Percentiles rank a stretch among this genome's conserved stretches.
Conservation (phyloP, 768 basidiomycete genomes). For the Lepiota subincarnata region DNA sequence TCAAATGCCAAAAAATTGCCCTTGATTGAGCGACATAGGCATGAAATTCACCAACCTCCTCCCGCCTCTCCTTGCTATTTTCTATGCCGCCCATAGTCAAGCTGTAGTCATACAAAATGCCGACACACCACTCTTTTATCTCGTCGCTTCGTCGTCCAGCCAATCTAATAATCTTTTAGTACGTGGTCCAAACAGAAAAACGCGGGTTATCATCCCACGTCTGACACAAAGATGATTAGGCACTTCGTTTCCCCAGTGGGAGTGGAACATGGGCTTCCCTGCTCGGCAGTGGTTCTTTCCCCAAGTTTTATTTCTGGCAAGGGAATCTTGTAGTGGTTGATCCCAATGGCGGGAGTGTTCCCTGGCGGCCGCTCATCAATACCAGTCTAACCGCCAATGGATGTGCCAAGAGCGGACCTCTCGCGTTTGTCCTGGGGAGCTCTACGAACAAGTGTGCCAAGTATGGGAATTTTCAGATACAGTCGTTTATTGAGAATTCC, state of each 20-base stretch:
- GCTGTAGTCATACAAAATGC: constrained; percentile 19
- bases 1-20: too few species aligned
- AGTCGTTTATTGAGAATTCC: constrained; percentile 20
- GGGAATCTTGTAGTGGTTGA: constrained; percentile 16
- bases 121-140: constrained; percentile 24
- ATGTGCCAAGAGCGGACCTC: constrained; percentile 19
- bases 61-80: background rate
- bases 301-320: constrained; percentile 24
- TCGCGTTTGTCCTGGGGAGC: constrained; percentile 18
- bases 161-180: constrained; percentile 23
- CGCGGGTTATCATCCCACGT: constrained; percentile 9
- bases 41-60: background rate
- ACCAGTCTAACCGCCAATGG: constrained; percentile 13
- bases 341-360: constrained; percentile 9
- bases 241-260: constrained; percentile 7
- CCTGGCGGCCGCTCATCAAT: constrained; percentile 16
- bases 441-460: constrained; percentile 23
- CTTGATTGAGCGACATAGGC: too few species aligned
- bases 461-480: constrained; percentile 20
- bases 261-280: constrained; percentile 17
- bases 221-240: constrained; percentile 11
- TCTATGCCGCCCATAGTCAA: background rate
- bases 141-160: constrained; percentile 19
- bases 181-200: background rate
- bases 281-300: constrained; percentile 20